Evolutionary conservation across 192 early-diverging fungal genomes (phyloP).

Genomic region (Coemansia sp.): DNA sequence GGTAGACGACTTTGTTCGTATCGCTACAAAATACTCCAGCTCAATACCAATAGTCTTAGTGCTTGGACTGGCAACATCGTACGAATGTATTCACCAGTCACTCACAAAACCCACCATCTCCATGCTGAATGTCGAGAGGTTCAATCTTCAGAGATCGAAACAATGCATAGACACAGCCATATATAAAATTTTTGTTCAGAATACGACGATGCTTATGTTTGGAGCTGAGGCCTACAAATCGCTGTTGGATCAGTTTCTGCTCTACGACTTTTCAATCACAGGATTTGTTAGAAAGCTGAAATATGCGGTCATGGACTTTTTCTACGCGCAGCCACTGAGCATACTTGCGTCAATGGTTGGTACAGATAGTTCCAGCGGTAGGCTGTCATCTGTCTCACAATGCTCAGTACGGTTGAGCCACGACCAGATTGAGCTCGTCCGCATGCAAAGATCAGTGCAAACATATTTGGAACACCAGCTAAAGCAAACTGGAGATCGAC

Average conservation of each 20-base stretch:
- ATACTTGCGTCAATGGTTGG: conserved; percentile 54
- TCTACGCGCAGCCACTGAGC: conserved; percentile 82
- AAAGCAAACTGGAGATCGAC: not conserved
- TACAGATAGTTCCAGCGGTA: conserved; percentile 1
- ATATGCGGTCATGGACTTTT: conserved; percentile 87
- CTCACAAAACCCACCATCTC: conserved; percentile 72
- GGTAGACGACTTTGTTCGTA: conserved; percentile 72
- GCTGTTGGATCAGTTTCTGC: conserved; percentile 76
- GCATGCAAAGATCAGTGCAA: conserved; percentile 73
- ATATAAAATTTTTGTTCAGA: conserved; percentile 58
- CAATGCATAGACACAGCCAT: conserved; percentile 72
- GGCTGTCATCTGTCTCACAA: not conserved
- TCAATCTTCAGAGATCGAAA: conserved; percentile 75
- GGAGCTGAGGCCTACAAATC: conserved; percentile 72
- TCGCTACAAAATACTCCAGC: conserved; percentile 65
- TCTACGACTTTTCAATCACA: conserved; percentile 79
- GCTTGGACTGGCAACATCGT: conserved; percentile 85
- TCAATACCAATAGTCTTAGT: conserved; percentile 77
- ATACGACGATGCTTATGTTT: conserved; percentile 59
- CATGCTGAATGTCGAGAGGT: conserved; percentile 74
- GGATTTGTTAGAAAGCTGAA: conserved; percentile 74
- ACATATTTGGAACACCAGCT: conserved; percentile 52
- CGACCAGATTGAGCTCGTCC: conserved; percentile 64
- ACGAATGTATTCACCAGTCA: conserved; percentile 78
- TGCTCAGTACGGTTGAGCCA: conserved; percentile 41